A percentile compares a stretch with the other conserved stretches of the same genome.
phyloP scores from a whole-genome alignment of 768 basidiomycete genomes.

The Amyloporia xantha region DNA sequence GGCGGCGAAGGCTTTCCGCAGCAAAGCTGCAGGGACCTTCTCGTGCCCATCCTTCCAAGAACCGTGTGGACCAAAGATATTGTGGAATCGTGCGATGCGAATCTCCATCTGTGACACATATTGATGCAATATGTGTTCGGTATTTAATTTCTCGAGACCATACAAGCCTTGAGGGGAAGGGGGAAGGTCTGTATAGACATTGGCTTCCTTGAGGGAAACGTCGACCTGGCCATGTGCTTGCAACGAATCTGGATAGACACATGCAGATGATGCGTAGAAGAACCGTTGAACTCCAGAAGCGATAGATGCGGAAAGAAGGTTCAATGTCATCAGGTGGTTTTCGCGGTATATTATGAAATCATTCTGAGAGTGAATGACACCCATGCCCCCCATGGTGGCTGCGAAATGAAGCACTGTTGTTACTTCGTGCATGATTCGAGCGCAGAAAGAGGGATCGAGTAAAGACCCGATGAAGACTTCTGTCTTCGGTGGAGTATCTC shows the following conservation, averaged over 20 bases:
- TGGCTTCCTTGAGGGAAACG: conserved; percentile 39
- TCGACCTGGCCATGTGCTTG: conserved; percentile 30
- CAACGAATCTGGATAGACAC: conserved; percentile 44
- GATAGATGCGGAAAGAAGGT: conserved; percentile 36
- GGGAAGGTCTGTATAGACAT: conserved; percentile 33
- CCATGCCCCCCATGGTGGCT: conserved; percentile 63
- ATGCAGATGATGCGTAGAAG: conserved; percentile 53
- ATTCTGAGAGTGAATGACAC: conserved; percentile 47
- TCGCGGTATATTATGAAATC: conserved; percentile 41
- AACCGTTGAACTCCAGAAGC: conserved; percentile 35
- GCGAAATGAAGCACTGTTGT: conserved; percentile 49
- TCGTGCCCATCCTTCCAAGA: conserved; percentile 50
- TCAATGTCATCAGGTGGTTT: conserved; percentile 45
- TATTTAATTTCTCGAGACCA: conserved; percentile 49
- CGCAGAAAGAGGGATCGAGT: conserved; percentile 35
- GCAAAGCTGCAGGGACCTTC: conserved; percentile 51
- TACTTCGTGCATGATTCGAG: conserved; percentile 32
- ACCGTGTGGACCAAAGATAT: conserved; percentile 49
- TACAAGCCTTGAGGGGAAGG: conserved; percentile 50
- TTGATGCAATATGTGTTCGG: conserved; percentile 39
- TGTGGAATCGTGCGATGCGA: conserved; percentile 51
- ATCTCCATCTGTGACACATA: conserved; percentile 29
- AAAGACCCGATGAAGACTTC: conserved; percentile 41
- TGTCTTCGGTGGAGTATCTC: conserved; percentile 14
- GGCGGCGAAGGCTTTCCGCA: conserved; percentile 43